Percentiles rank a stretch among this genome's conserved stretches.
These are phyloP conservation scores for Malus hybrid DNA, from an alignment of 331 rosid genomes.

Conservation along the genomic window DNA sequence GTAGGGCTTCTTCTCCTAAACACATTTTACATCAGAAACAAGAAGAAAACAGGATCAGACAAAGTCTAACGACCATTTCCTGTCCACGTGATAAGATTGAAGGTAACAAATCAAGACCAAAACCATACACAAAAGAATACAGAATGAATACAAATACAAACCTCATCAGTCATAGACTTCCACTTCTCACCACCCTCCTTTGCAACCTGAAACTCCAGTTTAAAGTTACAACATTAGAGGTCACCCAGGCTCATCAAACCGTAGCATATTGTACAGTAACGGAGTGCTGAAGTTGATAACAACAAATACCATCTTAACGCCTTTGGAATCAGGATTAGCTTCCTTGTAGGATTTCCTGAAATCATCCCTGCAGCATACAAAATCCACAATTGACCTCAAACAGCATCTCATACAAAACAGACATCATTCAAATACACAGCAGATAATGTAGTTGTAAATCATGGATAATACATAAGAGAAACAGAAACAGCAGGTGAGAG, in stretches of 20 bases:
- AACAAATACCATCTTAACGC: conserved; percentile 43
- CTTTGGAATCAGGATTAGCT: conserved; percentile 68
- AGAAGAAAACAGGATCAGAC: neutral
- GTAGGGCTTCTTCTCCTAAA: conserved; percentile 76
- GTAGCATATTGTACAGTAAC: neutral
- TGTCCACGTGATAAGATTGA: neutral
- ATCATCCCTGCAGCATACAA: conserved; percentile 47
- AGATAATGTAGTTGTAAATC: neutral
- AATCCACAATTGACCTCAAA: neutral
- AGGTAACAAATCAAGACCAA: neutral
- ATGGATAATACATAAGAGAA: neutral
- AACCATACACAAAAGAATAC: no score
- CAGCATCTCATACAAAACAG: neutral
- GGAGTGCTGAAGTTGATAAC: neutral
- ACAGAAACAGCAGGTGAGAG: neutral
- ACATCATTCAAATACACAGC: neutral
- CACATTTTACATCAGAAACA: neutral
- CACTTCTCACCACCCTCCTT: conserved; percentile 84
- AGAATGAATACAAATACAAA: conserved; percentile 6
- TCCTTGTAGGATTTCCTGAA: conserved; percentile 70
- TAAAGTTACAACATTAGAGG: neutral
- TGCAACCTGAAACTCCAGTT: conserved; percentile 35
- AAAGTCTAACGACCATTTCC: neutral
- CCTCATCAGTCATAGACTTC: conserved; percentile 73
- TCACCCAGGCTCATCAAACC: neutral